These are phyloP conservation scores for Neophaeococcomyces aloes DNA, from an alignment of 2,329 filamentous ascomycete species.

Conservation along the genomic window DNA sequence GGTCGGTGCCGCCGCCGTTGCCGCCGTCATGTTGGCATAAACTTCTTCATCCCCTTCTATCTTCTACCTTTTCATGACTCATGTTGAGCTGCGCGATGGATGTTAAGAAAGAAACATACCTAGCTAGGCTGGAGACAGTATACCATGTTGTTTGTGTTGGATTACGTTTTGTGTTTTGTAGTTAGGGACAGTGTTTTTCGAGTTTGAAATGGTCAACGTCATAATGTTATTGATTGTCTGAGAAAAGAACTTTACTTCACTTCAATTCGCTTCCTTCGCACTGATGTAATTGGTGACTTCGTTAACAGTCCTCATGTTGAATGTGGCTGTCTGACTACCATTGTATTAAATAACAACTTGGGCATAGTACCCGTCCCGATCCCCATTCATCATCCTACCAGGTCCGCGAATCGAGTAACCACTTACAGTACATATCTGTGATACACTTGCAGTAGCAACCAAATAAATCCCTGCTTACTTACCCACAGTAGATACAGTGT, in stretches of 20 bases:
- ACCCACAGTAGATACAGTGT: too few relatives aligned
- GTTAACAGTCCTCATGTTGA: too few relatives aligned
- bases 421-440: too few relatives aligned
- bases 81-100: conserved; percentile 11
- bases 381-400: too few relatives aligned
- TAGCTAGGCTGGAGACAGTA: not conserved
- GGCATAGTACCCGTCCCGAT: too few relatives aligned
- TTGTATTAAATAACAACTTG: too few relatives aligned
- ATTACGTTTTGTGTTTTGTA: not conserved
- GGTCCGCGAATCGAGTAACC: too few relatives aligned
- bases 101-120: conserved; percentile 12
- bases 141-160: not conserved
- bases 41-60: conserved; percentile 8
- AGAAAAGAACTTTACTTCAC: not conserved
- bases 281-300: too few relatives aligned
- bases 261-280: too few relatives aligned
- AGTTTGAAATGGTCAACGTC: not conserved
- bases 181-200: conserved; percentile 2
- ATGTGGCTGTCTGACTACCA: too few relatives aligned
- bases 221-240: conserved; percentile 9
- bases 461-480: too few relatives aligned
- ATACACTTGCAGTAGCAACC: too few relatives aligned
- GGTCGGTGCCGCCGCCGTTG: conserved; percentile 24
- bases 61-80: conserved; percentile 10
- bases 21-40: conserved; percentile 26